Base-by-base conservation (phyloP, 768 basidiomycete genomes). In the Boletus pseudo-olivaceus region DNA sequence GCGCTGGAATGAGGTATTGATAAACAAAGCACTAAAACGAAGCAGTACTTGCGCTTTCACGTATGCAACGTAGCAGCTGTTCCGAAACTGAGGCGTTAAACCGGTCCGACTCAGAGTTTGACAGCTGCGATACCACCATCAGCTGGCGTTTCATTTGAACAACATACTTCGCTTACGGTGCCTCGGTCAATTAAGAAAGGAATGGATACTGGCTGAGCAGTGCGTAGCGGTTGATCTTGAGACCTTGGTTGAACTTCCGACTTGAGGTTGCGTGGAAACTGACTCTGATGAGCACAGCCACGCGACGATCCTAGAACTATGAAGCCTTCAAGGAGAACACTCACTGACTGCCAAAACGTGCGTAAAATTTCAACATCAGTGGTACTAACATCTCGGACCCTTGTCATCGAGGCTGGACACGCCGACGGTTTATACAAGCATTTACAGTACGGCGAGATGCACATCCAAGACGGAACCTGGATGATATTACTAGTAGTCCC, bases 101-200 rank as follows among this genome's bases (percentile, higher is more conserved):
- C 45, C 53, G 57, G 57, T 9, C 23, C n/a, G 45, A 19, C 35
- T n/a, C 27, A 46, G 39, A 29, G 26, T 42, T 42, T 51, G 51
- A 55, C 51, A 32, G 48, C 61, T 59, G 40, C 15, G 46, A 53
- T 40, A 47, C 9, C 26, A 43, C 12, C 17, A 61, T 61, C 20
- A 60, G 49, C 14, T 27, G 15, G n/a, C 1, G 6, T 57, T 52
- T 33, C 37, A 57, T 51, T 29, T 54, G 5, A 29, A 29, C 9
- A 11, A 20, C 33, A 43, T 23, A 12, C 19, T 14, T 20, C 32
- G 6, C 53, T 53, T 45, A 55, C 60, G 38, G 15, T 26, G 27
- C 19, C 11, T 33, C 17, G 5, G 41, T 33, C 44, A 38, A 11
- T 45, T 17, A 33, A 9, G 26, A 34, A 20, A 39, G 6, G 43